Evolutionary conservation across 2,329 filamentous ascomycete genomes (phyloP), one percentile per base, ranked within the genome.

Genomic region (Gremmenia infestans): DNA sequence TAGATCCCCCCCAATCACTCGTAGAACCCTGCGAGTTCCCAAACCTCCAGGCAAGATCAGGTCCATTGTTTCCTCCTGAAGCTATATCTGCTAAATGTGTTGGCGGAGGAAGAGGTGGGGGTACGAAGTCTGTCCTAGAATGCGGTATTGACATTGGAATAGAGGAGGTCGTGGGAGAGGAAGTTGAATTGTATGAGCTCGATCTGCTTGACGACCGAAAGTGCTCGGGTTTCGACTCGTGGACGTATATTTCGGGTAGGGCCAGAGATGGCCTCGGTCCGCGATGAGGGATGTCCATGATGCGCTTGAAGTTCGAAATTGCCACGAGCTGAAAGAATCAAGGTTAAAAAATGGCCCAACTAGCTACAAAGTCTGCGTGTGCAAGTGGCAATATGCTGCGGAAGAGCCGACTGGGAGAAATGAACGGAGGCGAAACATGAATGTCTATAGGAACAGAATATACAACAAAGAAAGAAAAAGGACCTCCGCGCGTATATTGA

Each of bases 61-160:
- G 76, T 37, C 82, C 82, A 72, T 86, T 83, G 65, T 80, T 76
- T 48, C 81, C 81, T 22, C 54, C 52, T 55, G 63, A 65, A 58
- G 79, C 83, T 54, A 79, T 76, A 70, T 82, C 79, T 62, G 76
- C 74, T 57, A 87, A 78, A 67, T 78, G 73, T 70, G 76, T 77
- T 52, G 84, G 81, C 56, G 85, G 85, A 64, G 85, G 85, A 65
- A 88, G 75, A 50, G 84, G 83, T 60, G 85, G 85, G 56, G 85
- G 85, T 50, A 65, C 49, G n/a, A 70, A 61, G 32, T 77, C 75
- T 66, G 28, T 12, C 28, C 78, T 76, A 57, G 78, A 75, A 67
- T 80, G 77, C 50, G 82, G 82, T 68, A 88, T 87, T 58, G 83
- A 75, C 81, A 88, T 83, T 62, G 82, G 79, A 60, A 77, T 77